Conservation (phyloP, 139 green algal genomes). For the Chlorella sp. region DNA sequence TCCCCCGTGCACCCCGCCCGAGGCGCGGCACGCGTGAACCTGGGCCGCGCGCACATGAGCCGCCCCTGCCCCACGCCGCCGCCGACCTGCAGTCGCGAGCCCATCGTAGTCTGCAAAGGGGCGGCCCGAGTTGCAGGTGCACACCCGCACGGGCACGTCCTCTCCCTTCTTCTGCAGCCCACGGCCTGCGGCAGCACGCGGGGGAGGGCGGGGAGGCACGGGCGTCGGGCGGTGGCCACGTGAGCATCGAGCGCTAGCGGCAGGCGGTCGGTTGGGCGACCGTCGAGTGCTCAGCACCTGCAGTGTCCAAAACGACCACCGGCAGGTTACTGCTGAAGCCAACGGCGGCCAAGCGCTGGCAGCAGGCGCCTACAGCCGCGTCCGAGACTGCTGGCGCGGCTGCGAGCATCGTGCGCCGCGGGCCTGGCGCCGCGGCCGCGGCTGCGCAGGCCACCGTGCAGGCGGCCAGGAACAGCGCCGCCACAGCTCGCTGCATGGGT, state of each 20-base stretch:
- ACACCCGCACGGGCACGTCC: constrained; percentile 16
- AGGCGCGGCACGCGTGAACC: no score
- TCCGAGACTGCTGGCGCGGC: background rate
- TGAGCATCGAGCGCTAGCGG: no score
- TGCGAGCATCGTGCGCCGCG: background rate
- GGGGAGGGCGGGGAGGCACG: no score
- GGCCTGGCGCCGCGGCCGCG: background rate
- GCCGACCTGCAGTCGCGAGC: no score
- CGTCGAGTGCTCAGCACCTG: no score
- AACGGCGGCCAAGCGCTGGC: constrained; percentile 19
- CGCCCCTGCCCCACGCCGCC: no score
- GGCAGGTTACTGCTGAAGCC: constrained; percentile 44
- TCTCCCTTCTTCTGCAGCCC: constrained; percentile 27
- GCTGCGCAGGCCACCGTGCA: background rate
- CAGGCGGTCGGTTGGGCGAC: no score
- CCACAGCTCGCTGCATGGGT: background rate
- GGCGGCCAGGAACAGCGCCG: background rate
- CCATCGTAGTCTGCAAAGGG: constrained; percentile 34
- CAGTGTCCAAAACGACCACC: constrained; percentile 49
- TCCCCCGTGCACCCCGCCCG: no score
- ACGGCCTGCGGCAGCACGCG: no score
- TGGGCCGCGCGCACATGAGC: no score
- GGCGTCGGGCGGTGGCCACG: no score
- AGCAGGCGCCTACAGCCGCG: constrained; percentile 8
- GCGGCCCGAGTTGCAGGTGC: constrained; percentile 37